Percentiles rank a stretch among this genome's conserved stretches.
These are phyloP conservation scores for Aethionema arabicum DNA, from an alignment of 345 rosid species.

Conservation along the genomic window DNA sequence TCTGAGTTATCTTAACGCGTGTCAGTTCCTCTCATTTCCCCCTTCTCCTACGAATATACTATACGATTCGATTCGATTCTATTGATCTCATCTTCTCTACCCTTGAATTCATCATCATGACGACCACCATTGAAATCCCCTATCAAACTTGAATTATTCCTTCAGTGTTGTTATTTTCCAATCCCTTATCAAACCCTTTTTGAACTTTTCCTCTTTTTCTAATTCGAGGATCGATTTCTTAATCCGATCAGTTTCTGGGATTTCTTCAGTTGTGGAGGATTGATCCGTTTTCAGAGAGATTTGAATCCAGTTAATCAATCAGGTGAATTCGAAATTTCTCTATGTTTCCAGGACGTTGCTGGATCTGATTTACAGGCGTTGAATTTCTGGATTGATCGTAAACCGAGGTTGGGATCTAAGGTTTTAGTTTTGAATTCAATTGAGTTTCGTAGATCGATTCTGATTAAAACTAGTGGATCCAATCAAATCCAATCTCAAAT, in stretches of 20 bases:
- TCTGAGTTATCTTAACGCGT: constrained; percentile 31
- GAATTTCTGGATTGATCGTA: constrained; percentile 14
- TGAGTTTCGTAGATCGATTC: constrained; percentile 13
- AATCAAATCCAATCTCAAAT: background rate
- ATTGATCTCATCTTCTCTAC: constrained; percentile 13
- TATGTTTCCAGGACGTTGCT: background rate
- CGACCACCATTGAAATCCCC: constrained; percentile 9
- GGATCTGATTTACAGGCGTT: constrained; percentile 20
- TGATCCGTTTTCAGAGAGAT: constrained; percentile 16
- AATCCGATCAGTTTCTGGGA: constrained; percentile 8
- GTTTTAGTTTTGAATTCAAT: constrained; percentile 1
- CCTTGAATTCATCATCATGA: constrained; percentile 22
- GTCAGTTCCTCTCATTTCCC: constrained; percentile 22
- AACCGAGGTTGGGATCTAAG: constrained; percentile 23
- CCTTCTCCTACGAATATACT: constrained; percentile 21
- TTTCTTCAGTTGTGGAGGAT: background rate
- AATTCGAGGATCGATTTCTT: constrained; percentile 10
- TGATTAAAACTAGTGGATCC: background rate
- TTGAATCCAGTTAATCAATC: constrained; percentile 10
- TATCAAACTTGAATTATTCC: background rate
- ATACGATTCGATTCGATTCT: constrained; percentile 11
- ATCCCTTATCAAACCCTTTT: background rate
- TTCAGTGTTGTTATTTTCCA: background rate
- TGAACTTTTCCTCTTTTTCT: background rate
- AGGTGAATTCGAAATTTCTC: constrained; percentile 21